phyloP scores from a whole-genome alignment of 2,329 filamentous ascomycete species.

The Fusarium neocosmosporiellum region DNA sequence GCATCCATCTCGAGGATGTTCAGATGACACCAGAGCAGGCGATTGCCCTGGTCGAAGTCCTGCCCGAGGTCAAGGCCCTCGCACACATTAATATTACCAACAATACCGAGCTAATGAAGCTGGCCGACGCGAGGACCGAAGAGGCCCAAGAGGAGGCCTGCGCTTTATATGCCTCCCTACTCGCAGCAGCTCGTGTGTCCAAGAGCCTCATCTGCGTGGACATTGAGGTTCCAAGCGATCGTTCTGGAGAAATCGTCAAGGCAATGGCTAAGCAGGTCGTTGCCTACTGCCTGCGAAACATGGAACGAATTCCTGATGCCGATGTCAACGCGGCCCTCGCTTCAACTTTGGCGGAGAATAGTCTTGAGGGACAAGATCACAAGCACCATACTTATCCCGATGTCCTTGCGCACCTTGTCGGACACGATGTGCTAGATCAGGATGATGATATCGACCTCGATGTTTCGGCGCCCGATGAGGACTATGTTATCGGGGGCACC shows the following conservation, averaged over 20 bases:
- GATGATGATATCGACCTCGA: slow-evolving; percentile 66
- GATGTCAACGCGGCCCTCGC: slow-evolving; percentile 64
- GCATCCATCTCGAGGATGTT: slow-evolving; percentile 88
- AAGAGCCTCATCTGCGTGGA: slow-evolving; percentile 88
- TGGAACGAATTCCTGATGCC: slow-evolving; percentile 80
- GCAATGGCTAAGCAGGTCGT: slow-evolving; percentile 94
- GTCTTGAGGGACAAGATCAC: slow-evolving; percentile 43
- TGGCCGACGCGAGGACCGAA: slow-evolving; percentile 82
- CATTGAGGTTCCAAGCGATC: slow-evolving; percentile 84
- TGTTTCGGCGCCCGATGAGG: slow-evolving; percentile 82
- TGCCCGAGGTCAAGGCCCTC: slow-evolving; percentile 84
- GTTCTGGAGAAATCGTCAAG: slow-evolving; percentile 91
- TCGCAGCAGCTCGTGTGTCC: slow-evolving; percentile 88
- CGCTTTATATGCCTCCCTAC: slow-evolving; percentile 89
- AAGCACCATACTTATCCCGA: slow-evolving; percentile 71
- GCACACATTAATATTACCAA: slow-evolving; percentile 90
- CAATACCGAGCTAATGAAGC: slow-evolving; percentile 76
- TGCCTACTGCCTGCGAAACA: slow-evolving; percentile 91
- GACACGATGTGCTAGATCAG: slow-evolving; percentile 66
- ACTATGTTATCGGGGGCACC: slow-evolving; percentile 95
- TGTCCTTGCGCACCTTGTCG: slow-evolving; percentile 87
- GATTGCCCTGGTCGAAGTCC: slow-evolving; percentile 88
- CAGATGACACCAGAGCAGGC: slow-evolving; percentile 87
- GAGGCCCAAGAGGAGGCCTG: slow-evolving; percentile 91
- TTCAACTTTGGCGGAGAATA: slow-evolving; percentile 55